Percentiles rank a stretch among this genome's conserved stretches.
Evolutionary conservation across 116 monocot species (phyloP).

Genomic region (Thalassia testudinum): DNA sequence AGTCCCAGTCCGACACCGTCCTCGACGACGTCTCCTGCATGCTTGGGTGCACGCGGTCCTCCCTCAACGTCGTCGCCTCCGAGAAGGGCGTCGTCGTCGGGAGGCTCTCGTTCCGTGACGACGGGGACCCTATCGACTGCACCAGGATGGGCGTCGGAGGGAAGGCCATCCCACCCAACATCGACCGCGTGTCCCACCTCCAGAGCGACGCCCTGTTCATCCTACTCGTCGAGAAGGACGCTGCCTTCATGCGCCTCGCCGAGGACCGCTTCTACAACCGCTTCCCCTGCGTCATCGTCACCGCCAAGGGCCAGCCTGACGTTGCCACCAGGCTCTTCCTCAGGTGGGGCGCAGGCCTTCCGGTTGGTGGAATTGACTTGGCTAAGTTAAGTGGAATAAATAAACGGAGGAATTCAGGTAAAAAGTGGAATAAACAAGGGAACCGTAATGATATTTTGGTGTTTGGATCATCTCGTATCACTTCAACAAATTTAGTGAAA

Average conservation of each 20-base stretch:
- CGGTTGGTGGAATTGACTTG: too few species aligned
- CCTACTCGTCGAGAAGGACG: conserved; percentile 94
- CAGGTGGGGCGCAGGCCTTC: too few species aligned
- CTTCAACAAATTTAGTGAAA: too few species aligned
- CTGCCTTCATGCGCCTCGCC: conserved; percentile 93
- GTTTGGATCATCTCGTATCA: too few species aligned
- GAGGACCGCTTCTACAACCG: conserved; percentile 97
- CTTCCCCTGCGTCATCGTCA: conserved; percentile 92
- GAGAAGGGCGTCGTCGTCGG: conserved; percentile 99
- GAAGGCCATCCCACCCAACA: conserved; percentile 97
- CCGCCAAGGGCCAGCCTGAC: conserved; percentile 94
- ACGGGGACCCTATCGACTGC: conserved; percentile 88
- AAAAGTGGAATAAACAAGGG: too few species aligned
- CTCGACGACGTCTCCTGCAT: conserved; percentile 95
- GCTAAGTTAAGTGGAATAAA: too few species aligned
- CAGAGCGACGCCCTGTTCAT: conserved; percentile 92
- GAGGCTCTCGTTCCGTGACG: conserved; percentile 65
- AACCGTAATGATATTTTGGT: too few species aligned
- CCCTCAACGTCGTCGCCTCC: conserved; percentile 89
- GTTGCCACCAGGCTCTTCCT: conserved; percentile 92
- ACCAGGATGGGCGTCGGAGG: conserved; percentile 96
- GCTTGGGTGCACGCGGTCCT: conserved; percentile 88
- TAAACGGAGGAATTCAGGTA: too few species aligned
- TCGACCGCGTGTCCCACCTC: conserved; percentile 68
- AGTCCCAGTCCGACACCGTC: conserved; percentile 85